Evolutionary conservation across 768 basidiomycete species (phyloP).

Genomic region (Naganishia vaughanmartiniae): DNA sequence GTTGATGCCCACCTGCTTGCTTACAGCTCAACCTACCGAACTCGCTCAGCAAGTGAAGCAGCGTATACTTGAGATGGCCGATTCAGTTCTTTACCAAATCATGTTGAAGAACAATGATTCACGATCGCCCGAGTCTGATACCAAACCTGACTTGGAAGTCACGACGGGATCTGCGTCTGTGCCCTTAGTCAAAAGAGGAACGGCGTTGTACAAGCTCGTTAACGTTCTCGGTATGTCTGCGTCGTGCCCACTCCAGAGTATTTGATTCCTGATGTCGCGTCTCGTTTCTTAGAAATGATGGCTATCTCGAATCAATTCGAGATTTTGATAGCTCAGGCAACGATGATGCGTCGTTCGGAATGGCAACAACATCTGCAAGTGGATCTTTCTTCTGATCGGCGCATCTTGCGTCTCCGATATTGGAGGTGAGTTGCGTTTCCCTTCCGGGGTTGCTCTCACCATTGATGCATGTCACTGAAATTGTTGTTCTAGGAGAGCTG

Average conservation of each 20-base stretch:
- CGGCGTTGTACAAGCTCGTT: conserved; percentile 1
- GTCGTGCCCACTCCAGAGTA: neutral
- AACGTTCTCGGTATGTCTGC: conserved; percentile 7
- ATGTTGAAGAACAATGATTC: neutral
- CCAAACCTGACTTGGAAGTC: neutral
- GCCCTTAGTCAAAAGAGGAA: neutral
- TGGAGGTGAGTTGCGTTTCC: neutral
- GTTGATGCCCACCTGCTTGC: neutral
- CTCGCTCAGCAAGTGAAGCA: conserved; percentile 7
- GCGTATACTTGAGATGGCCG: conserved; percentile 20
- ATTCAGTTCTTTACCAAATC: conserved; percentile 9
- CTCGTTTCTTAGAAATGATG: conserved; percentile 8
- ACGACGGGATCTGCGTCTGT: neutral
- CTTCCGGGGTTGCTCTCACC: neutral
- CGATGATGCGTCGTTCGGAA: conserved; percentile 18
- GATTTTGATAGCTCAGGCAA: conserved; percentile 13
- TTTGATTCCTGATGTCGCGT: neutral
- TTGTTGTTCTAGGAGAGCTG: neutral
- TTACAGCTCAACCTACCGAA: conserved; percentile 8
- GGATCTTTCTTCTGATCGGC: conserved; percentile 12
- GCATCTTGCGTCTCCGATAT: conserved; percentile 10
- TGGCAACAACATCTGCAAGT: conserved; percentile 23
- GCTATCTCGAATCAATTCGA: conserved; percentile 11
- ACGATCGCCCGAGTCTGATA: neutral
- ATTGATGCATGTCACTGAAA: neutral